phyloP scores from a whole-genome alignment of 345 rosid species.

The Corchorus capsularis region DNA sequence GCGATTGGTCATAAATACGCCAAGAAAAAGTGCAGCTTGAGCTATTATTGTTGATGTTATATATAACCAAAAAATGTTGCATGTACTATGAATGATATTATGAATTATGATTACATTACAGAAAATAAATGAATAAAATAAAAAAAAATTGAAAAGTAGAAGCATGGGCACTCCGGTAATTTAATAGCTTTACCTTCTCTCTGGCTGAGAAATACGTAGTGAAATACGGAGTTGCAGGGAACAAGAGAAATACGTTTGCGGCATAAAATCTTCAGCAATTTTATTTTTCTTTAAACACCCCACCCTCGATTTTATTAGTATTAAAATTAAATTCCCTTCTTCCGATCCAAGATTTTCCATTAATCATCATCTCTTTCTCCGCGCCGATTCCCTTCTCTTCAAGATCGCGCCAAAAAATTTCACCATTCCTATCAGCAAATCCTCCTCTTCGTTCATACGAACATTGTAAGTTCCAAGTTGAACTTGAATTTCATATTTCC shows the following conservation, averaged over 20 bases:
- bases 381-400: not conserved
- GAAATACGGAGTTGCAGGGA: constrained; percentile 13
- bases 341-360: constrained; percentile 13
- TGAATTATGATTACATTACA: too few species aligned
- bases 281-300: not conserved
- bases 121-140: not conserved
- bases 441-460: constrained; percentile 1
- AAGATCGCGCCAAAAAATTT: not conserved
- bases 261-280: not conserved
- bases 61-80: too few species aligned
- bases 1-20: too few species aligned
- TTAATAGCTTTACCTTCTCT: not conserved
- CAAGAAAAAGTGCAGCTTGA: too few species aligned
- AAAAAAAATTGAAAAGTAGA: not conserved
- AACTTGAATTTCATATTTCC: not conserved
- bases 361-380: not conserved
- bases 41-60: too few species aligned
- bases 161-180: not conserved
- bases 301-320: not conserved
- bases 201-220: not conserved
- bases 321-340: not conserved
- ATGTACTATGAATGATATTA: too few species aligned
- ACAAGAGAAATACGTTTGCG: not conserved
- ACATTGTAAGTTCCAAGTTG: not conserved
- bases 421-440: not conserved